These are phyloP conservation scores for Piper longum DNA, from an alignment of 164 flowering plant species.

Conservation along the genomic window DNA sequence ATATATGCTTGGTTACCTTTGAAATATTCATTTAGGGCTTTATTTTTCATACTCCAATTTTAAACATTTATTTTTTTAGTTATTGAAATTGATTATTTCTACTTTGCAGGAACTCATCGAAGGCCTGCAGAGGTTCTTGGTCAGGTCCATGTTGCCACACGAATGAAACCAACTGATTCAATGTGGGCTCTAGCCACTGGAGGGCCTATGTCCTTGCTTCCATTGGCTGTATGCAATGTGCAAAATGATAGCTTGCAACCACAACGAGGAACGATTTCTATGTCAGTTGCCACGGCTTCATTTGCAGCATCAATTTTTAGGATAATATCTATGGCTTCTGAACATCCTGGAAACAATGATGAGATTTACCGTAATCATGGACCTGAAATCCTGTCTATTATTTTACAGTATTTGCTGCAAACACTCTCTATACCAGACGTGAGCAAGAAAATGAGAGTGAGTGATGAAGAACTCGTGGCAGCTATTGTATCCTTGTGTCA, in stretches of 20 bases:
- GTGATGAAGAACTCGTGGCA: slow-evolving; percentile 91
- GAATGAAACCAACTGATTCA: slow-evolving; percentile 77
- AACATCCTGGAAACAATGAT: slow-evolving; percentile 80
- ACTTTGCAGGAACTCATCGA: slow-evolving; percentile 52
- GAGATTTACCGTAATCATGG: slow-evolving; percentile 73
- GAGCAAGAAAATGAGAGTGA: slow-evolving; percentile 50
- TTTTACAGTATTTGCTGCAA: slow-evolving; percentile 60
- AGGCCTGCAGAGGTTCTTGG: slow-evolving; percentile 99
- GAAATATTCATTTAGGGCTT: background rate
- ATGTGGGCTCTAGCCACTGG: slow-evolving; percentile 96
- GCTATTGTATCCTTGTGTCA: slow-evolving; percentile 87
- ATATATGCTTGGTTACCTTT: background rate
- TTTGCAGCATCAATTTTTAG: slow-evolving; percentile 84
- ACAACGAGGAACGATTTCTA: slow-evolving; percentile 31
- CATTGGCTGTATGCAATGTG: slow-evolving; percentile 58
- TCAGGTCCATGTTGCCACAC: slow-evolving; percentile 82
- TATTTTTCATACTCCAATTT: background rate
- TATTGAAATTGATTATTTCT: background rate
- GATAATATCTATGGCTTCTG: slow-evolving; percentile 69
- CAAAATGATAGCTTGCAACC: slow-evolving; percentile 66
- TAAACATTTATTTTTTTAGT: background rate
- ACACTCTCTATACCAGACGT: slow-evolving; percentile 56
- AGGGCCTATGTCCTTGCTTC: slow-evolving; percentile 94
- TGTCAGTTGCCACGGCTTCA: slow-evolving; percentile 50
- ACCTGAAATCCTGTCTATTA: slow-evolving; percentile 77